A percentile compares a stretch with the other conserved stretches of the same genome.
These are phyloP conservation scores for Umbelopsis sp. DNA, from an alignment of 371 early-diverging fungal genomes.

Conservation along the genomic window DNA sequence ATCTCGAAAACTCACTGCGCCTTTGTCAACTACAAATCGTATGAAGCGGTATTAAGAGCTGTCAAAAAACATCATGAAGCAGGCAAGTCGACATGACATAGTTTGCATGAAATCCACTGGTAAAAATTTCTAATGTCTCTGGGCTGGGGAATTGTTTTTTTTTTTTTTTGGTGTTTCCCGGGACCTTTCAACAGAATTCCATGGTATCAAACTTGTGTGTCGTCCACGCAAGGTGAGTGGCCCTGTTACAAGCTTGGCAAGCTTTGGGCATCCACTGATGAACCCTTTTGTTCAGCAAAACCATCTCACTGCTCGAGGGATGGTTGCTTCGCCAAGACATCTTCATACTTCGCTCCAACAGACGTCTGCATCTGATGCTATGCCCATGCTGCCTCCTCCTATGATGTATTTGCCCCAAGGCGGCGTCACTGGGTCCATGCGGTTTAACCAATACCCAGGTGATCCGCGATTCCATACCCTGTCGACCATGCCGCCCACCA, in stretches of 20 bases:
- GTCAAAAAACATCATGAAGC: constrained; percentile 41
- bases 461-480: constrained; percentile 1
- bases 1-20: constrained; percentile 49
- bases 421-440: constrained; percentile 11
- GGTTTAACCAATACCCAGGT: constrained; percentile 15
- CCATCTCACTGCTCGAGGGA: constrained; percentile 1
- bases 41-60: constrained; percentile 45
- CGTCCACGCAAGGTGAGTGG: constrained; percentile 38
- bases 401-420: constrained; percentile 21
- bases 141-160: not conserved
- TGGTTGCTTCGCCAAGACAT: constrained; percentile 19
- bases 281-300: not conserved
- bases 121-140: not conserved
- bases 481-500: constrained; percentile 12
- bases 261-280: not conserved
- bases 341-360: not conserved
- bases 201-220: constrained; percentile 41
- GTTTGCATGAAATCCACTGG: no score
- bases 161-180: no score
- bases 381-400: constrained; percentile 21
- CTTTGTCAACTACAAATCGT: constrained; percentile 47
- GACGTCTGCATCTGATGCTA: constrained; percentile 18
- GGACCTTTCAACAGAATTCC: constrained; percentile 28
- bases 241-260: not conserved
- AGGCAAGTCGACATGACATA: constrained; percentile 12